A percentile compares a stretch with the other conserved stretches of the same genome.
Conservation (phyloP, 257 asterid genomes). For the Scutellaria minor region DNA sequence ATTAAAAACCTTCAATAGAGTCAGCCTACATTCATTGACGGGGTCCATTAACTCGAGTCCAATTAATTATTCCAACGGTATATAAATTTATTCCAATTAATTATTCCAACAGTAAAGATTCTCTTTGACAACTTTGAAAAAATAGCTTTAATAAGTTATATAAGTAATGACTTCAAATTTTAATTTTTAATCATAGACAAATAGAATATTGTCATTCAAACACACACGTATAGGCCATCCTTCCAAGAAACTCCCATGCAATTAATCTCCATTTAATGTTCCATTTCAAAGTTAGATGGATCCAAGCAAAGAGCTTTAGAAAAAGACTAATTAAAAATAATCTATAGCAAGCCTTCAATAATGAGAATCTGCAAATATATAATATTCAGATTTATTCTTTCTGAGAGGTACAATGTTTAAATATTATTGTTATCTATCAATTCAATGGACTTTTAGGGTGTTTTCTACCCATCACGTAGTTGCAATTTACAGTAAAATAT, state of each 20-base stretch:
- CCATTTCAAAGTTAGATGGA: slow-evolving; percentile 12
- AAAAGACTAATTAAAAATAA: neutral
- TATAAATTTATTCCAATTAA: too few relatives aligned
- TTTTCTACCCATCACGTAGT: slow-evolving; percentile 28
- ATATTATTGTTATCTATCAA: slow-evolving; percentile 20
- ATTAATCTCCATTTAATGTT: slow-evolving; percentile 23
- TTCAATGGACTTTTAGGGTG: slow-evolving; percentile 18
- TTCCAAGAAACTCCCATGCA: slow-evolving; percentile 30
- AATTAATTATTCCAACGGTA: too few relatives aligned
- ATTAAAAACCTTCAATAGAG: too few relatives aligned
- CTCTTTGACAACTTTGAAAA: too few relatives aligned
- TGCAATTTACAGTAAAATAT: neutral
- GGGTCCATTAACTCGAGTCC: too few relatives aligned
- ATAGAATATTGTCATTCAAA: too few relatives aligned
- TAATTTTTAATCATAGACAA: too few relatives aligned
- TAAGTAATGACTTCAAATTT: too few relatives aligned
- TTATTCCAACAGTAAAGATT: too few relatives aligned
- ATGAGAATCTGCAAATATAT: slow-evolving; percentile 24
- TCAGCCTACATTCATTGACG: too few relatives aligned
- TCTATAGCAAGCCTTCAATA: slow-evolving; percentile 17
- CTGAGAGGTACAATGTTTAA: neutral
- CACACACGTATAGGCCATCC: too few relatives aligned
- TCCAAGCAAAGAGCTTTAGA: slow-evolving; percentile 2
- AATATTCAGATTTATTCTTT: slow-evolving; percentile 15
- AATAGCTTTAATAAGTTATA: too few relatives aligned